phyloP scores from a whole-genome alignment of 495 filamentous ascomycete genomes.

The Articulospora tetracladia region DNA sequence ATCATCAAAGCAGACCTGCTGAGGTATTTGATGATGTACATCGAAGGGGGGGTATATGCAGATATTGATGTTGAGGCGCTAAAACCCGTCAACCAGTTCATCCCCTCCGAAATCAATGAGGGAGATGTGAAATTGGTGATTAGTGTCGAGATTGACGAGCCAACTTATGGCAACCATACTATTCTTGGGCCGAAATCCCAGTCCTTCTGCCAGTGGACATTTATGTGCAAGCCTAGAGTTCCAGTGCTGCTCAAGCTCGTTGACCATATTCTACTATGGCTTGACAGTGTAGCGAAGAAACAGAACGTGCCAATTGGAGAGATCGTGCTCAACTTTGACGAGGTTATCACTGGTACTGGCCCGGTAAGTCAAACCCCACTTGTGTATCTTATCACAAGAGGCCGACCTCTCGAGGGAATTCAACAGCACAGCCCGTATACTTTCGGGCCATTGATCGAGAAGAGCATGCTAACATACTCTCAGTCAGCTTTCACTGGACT shows the following conservation, averaged over 20 bases:
- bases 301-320: conserved; percentile 49
- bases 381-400: background rate
- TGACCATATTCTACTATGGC: conserved; percentile 56
- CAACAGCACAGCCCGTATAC: background rate
- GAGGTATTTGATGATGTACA: conserved; percentile 50
- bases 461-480: background rate
- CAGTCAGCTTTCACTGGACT: conserved; percentile 57
- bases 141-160: conserved; percentile 63
- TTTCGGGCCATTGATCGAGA: background rate
- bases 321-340: conserved; percentile 59
- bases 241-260: conserved; percentile 60
- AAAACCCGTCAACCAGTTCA: conserved; percentile 39
- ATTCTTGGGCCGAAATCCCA: conserved; percentile 58
- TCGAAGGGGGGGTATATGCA: conserved; percentile 46
- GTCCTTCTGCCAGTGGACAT: conserved; percentile 69
- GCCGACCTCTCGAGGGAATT: too few species aligned
- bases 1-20: conserved; percentile 56
- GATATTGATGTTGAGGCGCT: conserved; percentile 49
- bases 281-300: conserved; percentile 47
- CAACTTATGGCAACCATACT: conserved; percentile 53
- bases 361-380: conserved; percentile 26
- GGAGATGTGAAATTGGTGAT: conserved; percentile 57
- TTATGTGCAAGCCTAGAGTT: conserved; percentile 56
- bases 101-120: conserved; percentile 36
- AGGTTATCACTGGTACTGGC: conserved; percentile 64